Percentiles rank a stretch among this genome's conserved stretches.
Evolutionary conservation across 257 asterid genomes (phyloP).

Genomic region (Fraxinus pennsylvanica): DNA sequence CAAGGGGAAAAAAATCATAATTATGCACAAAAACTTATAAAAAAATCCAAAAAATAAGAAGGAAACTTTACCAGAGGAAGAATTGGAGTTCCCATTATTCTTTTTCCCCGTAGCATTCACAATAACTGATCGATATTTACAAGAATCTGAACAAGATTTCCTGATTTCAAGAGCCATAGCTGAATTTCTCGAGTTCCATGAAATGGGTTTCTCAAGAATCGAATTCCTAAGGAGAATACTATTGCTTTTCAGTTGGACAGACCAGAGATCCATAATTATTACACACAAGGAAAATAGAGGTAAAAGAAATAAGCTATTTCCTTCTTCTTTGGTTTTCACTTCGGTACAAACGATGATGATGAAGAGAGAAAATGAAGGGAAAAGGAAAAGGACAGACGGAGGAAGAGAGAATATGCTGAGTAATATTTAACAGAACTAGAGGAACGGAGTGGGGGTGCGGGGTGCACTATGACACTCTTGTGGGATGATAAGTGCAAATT

Average conservation of each 20-base stretch:
- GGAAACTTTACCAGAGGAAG: constrained; percentile 48
- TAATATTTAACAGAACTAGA: constrained; percentile 11
- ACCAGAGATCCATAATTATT: constrained; percentile 52
- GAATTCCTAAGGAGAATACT: constrained; percentile 49
- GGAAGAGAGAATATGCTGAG: constrained; percentile 38
- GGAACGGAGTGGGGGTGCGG: not conserved
- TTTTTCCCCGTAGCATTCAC: constrained; percentile 65
- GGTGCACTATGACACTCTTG: not conserved
- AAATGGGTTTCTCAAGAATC: constrained; percentile 51
- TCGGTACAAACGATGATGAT: constrained; percentile 10
- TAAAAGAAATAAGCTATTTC: not conserved
- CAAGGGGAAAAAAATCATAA: not conserved
- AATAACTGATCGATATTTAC: constrained; percentile 47
- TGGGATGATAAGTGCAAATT: constrained; percentile 26
- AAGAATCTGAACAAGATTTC: constrained; percentile 27
- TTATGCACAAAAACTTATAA: not conserved
- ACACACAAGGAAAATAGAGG: not conserved
- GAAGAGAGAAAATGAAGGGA: not conserved
- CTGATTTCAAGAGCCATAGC: constrained; percentile 45
- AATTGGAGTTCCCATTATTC: constrained; percentile 52
- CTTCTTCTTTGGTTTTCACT: not conserved
- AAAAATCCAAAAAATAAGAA: not conserved
- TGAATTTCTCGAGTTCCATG: constrained; percentile 42
- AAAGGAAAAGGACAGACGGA: not conserved
- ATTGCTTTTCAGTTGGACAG: constrained; percentile 44